These are phyloP conservation scores for Schoenoplectus tabernaemontani DNA, from an alignment of 202 grass and related monocot species.

Conservation along the genomic window DNA sequence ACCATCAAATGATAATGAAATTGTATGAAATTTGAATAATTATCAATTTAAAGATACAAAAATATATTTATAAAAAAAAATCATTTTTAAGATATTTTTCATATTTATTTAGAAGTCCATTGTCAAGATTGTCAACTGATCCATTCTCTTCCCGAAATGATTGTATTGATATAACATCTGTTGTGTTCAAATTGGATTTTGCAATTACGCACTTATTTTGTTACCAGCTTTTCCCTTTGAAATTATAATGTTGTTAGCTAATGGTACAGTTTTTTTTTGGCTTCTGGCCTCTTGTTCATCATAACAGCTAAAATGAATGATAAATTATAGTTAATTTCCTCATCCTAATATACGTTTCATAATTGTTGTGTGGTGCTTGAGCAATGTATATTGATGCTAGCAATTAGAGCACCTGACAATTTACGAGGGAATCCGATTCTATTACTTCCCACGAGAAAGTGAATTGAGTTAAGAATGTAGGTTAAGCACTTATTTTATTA, in stretches of 20 bases:
- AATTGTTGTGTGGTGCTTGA: background rate
- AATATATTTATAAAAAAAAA: too few species aligned
- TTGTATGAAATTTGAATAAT: too few species aligned
- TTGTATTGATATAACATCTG: background rate
- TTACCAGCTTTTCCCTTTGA: background rate
- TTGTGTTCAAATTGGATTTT: conserved; percentile 5
- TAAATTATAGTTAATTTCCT: background rate
- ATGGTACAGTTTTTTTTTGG: too few species aligned
- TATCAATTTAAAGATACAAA: too few species aligned
- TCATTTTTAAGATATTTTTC: too few species aligned
- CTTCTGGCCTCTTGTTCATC: background rate
- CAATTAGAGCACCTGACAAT: background rate
- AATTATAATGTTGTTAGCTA: background rate
- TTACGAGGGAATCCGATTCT: background rate
- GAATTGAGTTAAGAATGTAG: background rate
- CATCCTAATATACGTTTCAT: background rate
- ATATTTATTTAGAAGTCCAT: too few species aligned
- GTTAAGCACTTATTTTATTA: background rate
- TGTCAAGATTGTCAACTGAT: too few species aligned
- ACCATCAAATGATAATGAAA: too few species aligned
- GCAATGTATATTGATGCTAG: background rate
- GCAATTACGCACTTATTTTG: background rate
- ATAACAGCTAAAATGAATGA: background rate
- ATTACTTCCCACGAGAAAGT: background rate
- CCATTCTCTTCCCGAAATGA: too few species aligned